These are phyloP conservation scores for Phylloporus sp. DNA, from an alignment of 768 basidiomycete species.

Conservation along the genomic window DNA sequence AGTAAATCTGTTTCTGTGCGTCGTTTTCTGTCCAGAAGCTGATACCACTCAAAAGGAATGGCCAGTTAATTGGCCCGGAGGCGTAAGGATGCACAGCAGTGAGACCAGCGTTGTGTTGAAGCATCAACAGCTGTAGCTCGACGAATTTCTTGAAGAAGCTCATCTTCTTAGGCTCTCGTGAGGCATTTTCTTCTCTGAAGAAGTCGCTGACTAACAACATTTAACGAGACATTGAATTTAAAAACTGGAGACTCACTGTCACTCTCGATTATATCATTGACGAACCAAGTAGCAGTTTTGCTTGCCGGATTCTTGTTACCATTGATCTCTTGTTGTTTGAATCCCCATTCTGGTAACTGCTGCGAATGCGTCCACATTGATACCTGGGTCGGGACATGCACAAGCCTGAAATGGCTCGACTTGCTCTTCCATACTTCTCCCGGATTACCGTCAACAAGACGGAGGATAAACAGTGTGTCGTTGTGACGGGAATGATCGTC, in stretches of 20 bases:
- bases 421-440: constrained; percentile 92
- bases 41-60: constrained; percentile 93
- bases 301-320: constrained; percentile 91
- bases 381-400: constrained; percentile 87
- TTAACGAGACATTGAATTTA: constrained; percentile 2
- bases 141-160: constrained; percentile 94
- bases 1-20: constrained; percentile 87
- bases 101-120: constrained; percentile 98
- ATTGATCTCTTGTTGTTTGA: constrained; percentile 96
- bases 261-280: constrained; percentile 74
- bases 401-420: constrained; percentile 85
- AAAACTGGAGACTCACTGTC: constrained; percentile 49
- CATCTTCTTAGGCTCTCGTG: constrained; percentile 73
- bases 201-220: constrained; percentile 46
- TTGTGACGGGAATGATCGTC: constrained; percentile 75
- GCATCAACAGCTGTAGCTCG: constrained; percentile 91
- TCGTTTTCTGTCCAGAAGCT: constrained; percentile 96
- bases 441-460: constrained; percentile 67
- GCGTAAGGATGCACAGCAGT: constrained; percentile 98
- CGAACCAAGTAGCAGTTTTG: constrained; percentile 82
- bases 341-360: constrained; percentile 93
- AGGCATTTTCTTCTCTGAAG: constrained; percentile 45
- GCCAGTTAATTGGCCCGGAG: constrained; percentile 95
- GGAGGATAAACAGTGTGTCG: constrained; percentile 84
- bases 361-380: constrained; percentile 89